Percentiles rank a stretch among this genome's conserved stretches.
phyloP scores from a whole-genome alignment of 306 rosid genomes.

The Dalbergia oliveri region DNA sequence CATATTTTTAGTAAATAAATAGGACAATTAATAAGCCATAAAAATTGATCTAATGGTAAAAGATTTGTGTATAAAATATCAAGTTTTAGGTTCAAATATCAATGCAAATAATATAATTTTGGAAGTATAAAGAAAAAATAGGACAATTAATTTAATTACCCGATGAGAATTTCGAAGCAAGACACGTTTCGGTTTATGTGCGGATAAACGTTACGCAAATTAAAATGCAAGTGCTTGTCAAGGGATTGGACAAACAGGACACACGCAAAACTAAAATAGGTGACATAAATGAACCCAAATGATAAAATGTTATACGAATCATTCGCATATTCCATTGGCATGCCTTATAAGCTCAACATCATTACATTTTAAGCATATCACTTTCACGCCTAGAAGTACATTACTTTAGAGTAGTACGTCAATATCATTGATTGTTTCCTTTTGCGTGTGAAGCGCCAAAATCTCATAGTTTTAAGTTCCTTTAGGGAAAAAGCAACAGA shows the following conservation, averaged over 20 bases:
- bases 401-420: not conserved
- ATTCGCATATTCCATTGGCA: conserved; percentile 52
- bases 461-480: not conserved
- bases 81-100: too few relatives aligned
- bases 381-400: conserved; percentile 40
- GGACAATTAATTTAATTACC: not conserved
- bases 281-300: not conserved
- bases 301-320: not conserved
- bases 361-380: conserved; percentile 34
- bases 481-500: not conserved
- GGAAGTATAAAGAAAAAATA: too few relatives aligned
- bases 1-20: too few relatives aligned
- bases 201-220: conserved; percentile 9
- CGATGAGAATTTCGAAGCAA: not conserved
- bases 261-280: not conserved
- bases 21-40: too few relatives aligned
- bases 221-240: conserved; percentile 19
- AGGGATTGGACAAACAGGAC: not conserved
- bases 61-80: too few relatives aligned
- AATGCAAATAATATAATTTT: too few relatives aligned
- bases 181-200: not conserved
- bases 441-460: conserved; percentile 25
- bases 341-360: conserved; percentile 37
- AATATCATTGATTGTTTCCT: conserved; percentile 20
- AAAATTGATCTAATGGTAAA: too few relatives aligned